Conservation (phyloP, 345 rosid genomes). For the Brassica nigra region DNA sequence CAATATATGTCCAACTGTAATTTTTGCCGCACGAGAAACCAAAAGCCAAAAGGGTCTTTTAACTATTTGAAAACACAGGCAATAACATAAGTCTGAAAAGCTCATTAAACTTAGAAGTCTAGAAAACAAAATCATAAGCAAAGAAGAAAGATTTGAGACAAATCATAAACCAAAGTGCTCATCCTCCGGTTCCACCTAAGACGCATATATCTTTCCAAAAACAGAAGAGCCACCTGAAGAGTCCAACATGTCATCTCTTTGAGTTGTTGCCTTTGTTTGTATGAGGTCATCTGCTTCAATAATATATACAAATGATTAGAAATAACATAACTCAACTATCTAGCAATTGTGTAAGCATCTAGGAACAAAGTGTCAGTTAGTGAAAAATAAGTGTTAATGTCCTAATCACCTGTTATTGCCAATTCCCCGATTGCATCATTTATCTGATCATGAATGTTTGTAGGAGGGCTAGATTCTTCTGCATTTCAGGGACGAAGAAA, state of each 20-base stretch:
- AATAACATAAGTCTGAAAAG: neutral
- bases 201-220: too few relatives aligned
- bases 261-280: neutral
- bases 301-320: neutral
- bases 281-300: conserved; percentile 4
- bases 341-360: neutral
- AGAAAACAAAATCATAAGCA: neutral
- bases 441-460: neutral
- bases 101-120: neutral
- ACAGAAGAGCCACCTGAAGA: neutral
- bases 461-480: conserved; percentile 1
- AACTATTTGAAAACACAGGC: neutral
- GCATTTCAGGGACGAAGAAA: conserved; percentile 1
- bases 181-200: neutral
- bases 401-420: neutral
- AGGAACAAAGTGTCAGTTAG: neutral
- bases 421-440: neutral
- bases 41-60: neutral
- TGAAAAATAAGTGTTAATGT: neutral
- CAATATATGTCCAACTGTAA: neutral
- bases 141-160: neutral
- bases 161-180: neutral
- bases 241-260: neutral
- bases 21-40: neutral
- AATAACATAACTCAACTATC: neutral